phyloP scores from a whole-genome alignment of 495 filamentous ascomycete species.

The Xylona heveae region DNA sequence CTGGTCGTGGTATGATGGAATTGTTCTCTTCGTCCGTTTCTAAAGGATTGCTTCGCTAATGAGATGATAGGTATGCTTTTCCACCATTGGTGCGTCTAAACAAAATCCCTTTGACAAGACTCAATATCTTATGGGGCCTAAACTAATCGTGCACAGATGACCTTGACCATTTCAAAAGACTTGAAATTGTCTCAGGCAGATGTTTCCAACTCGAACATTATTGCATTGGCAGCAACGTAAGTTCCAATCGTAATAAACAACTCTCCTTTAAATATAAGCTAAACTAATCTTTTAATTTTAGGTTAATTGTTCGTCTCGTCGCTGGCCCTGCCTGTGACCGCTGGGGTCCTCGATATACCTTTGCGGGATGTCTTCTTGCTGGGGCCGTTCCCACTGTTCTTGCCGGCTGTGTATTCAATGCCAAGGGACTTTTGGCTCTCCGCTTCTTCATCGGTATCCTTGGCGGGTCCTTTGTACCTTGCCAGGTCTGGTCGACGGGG shows the following conservation, averaged over 20 bases:
- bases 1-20: slow-evolving; percentile 81
- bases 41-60: slow-evolving; percentile 14
- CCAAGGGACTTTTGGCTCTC: slow-evolving; percentile 48
- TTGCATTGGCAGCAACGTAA: slow-evolving; percentile 71
- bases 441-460: slow-evolving; percentile 91
- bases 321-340: slow-evolving; percentile 71
- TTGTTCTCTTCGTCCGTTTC: slow-evolving; percentile 11
- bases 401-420: slow-evolving; percentile 52
- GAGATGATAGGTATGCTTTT: slow-evolving; percentile 33
- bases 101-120: not conserved
- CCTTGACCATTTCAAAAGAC: slow-evolving; percentile 57
- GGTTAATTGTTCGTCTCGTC: slow-evolving; percentile 59
- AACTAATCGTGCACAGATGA: slow-evolving; percentile 32
- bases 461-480: slow-evolving; percentile 79
- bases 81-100: slow-evolving; percentile 58
- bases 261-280: too few species aligned
- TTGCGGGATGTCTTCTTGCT: slow-evolving; percentile 48
- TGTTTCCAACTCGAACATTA: slow-evolving; percentile 79
- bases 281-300: slow-evolving; percentile 12
- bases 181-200: slow-evolving; percentile 47
- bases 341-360: slow-evolving; percentile 64
- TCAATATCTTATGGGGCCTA: too few species aligned
- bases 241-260: too few species aligned
- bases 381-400: slow-evolving; percentile 70
- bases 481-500: slow-evolving; percentile 88